Base-by-base conservation (phyloP, 345 rosid species). In the Camelina laxa region DNA sequence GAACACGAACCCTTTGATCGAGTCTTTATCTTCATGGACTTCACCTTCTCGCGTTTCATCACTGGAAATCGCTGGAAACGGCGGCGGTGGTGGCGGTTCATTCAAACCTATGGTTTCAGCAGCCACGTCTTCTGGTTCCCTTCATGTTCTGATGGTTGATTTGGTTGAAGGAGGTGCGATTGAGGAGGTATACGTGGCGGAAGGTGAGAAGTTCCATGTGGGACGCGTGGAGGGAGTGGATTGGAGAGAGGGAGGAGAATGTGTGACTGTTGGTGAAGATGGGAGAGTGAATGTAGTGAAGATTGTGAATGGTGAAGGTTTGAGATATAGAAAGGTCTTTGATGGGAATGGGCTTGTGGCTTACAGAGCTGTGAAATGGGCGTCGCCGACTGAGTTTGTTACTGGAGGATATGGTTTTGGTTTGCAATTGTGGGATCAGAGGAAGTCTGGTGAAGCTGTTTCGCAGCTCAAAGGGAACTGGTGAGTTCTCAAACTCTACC, bases 381-480 rank as follows among this genome's bases (percentile, higher is more conserved):
- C 93, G 6, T 94, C 98, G 6, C 86, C 88, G 12, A 73, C 72
- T 60, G 98, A 94, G 82, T 91, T 91, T 77, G 93, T 87, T 4
- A 91, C 97, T 2, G 98, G 97, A 55, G 95, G 98, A 27, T 85
- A 69, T 48, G 97, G 97, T 19, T 88, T 86, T 70, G 88, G 95
- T 63, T 70, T 94, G 42, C 96, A 87, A 33, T 86, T 93, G 96
- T 94, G 97, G 98, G 98, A 94, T 80, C 84, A 75, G 70, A 84
- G 97, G 80, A 88, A 78, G 61, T 69, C 89, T 12, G 92, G 88
- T 67, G 88, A 87, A 24, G 82, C 96, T 3, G 97, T 85, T 45
- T 86, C 91, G 2, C 91, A 83, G 85, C 89, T 91, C 50, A 90
- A 94, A 69, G 89, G 91, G 31, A 84, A 72, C 67, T 88, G 93